Conservation (phyloP, 2,329 filamentous ascomycete genomes). For the Gremmenia infestans region DNA sequence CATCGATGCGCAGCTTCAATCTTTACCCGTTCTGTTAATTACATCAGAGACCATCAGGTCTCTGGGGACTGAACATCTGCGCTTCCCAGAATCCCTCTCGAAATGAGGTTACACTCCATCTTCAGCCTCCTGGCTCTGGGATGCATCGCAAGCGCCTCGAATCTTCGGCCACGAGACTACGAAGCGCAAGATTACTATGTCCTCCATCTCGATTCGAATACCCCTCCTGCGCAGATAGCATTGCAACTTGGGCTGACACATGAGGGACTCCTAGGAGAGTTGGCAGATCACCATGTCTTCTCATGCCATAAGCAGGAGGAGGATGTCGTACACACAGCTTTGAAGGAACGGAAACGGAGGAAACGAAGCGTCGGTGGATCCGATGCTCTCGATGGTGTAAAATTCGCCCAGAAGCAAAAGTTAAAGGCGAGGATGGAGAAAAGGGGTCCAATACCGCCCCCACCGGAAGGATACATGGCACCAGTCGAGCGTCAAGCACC, state of each 20-base stretch:
- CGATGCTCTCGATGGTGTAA: conserved; percentile 67
- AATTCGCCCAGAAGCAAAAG: conserved; percentile 75
- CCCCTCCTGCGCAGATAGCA: conserved; percentile 65
- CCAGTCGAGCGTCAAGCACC: conserved; percentile 16
- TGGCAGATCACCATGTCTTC: conserved; percentile 82
- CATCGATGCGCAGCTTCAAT: conserved; percentile 22
- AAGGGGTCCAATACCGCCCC: conserved; percentile 28
- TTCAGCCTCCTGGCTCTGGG: conserved; percentile 51
- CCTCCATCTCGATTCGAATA: conserved; percentile 67
- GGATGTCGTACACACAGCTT: conserved; percentile 52
- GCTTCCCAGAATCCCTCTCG: neutral
- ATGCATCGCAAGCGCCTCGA: conserved; percentile 41
- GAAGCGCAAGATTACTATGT: conserved; percentile 88
- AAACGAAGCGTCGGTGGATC: conserved; percentile 50
- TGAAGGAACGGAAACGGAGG: conserved; percentile 50
- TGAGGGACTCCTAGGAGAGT: conserved; percentile 74
- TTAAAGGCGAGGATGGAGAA: conserved; percentile 58
- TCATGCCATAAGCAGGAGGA: conserved; percentile 58
- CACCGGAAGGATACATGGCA: conserved; percentile 17
- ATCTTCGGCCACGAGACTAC: conserved; percentile 62
- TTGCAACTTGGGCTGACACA: conserved; percentile 68
- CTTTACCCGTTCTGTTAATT: neutral
- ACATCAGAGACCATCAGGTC: neutral
- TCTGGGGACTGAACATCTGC: neutral
- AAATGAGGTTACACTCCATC: conserved; percentile 39